A percentile compares a stretch with the other conserved stretches of the same genome.
phyloP scores from a whole-genome alignment of 768 basidiomycete genomes.

The Chalciporus chontae region DNA sequence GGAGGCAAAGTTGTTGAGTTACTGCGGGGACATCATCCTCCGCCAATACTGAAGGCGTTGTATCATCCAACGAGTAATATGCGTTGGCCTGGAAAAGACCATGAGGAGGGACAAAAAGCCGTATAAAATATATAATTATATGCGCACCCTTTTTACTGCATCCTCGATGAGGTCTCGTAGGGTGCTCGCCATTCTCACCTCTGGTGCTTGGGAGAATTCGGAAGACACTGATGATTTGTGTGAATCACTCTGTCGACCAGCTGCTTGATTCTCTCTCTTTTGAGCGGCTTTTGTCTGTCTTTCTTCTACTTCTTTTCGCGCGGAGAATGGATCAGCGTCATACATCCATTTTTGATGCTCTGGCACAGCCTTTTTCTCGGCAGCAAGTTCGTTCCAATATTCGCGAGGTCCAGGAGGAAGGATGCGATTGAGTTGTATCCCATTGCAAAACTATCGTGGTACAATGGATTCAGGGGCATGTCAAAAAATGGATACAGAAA shows the following conservation, averaged over 20 bases:
- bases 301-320: slow-evolving; percentile 61
- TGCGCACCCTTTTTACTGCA: slow-evolving; percentile 67
- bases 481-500: not conserved
- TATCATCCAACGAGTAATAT: slow-evolving; percentile 44
- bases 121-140: not conserved
- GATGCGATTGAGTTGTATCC: slow-evolving; percentile 66
- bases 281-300: slow-evolving; percentile 57
- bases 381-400: slow-evolving; percentile 78
- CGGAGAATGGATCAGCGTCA: slow-evolving; percentile 80
- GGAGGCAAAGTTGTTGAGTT: slow-evolving; percentile 50
- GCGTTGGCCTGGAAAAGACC: slow-evolving; percentile 41
- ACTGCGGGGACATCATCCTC: slow-evolving; percentile 43
- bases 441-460: slow-evolving; percentile 63
- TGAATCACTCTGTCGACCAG: slow-evolving; percentile 11
- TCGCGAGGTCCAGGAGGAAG: slow-evolving; percentile 83
- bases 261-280: slow-evolving; percentile 37
- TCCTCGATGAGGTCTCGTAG: slow-evolving; percentile 81
- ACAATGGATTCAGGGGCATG: slow-evolving; percentile 15
- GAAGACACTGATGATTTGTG: slow-evolving; percentile 21
- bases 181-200: slow-evolving; percentile 78
- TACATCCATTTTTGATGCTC: slow-evolving; percentile 85
- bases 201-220: slow-evolving; percentile 51
- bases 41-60: slow-evolving; percentile 33
- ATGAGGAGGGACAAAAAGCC: not conserved
- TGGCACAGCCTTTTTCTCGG: slow-evolving; percentile 63